These are phyloP conservation scores for Aspergillus heteromorphus DNA, from an alignment of 495 filamentous ascomycete genomes.

Conservation along the genomic window DNA sequence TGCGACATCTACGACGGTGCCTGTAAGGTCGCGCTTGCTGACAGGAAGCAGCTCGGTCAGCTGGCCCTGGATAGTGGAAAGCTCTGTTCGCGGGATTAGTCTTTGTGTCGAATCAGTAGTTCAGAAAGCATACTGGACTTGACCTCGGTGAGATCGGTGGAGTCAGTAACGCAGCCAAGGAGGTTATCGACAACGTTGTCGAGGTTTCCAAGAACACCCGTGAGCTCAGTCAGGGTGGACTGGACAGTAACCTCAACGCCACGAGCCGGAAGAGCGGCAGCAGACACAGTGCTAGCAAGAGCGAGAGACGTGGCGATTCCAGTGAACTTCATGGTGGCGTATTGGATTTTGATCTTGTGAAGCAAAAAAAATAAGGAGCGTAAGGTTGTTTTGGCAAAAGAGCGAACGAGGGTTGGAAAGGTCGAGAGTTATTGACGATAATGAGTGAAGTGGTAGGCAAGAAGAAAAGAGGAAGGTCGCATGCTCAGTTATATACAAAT, in stretches of 20 bases:
- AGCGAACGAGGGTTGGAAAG: slow-evolving; percentile 21
- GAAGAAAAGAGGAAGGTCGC: slow-evolving; percentile 1
- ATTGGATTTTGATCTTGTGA: slow-evolving; percentile 3
- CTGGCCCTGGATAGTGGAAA: slow-evolving; percentile 1
- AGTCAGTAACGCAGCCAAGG: slow-evolving; percentile 1
- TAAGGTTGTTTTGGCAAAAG: neutral
- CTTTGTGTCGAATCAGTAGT: slow-evolving; percentile 2
- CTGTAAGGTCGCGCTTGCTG: slow-evolving; percentile 10
- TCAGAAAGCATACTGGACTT: neutral
- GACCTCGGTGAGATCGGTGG: neutral
- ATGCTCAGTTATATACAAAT: slow-evolving; percentile 22
- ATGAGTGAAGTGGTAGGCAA: slow-evolving; percentile 20
- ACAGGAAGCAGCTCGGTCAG: neutral
- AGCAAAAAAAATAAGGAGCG: slow-evolving; percentile 4
- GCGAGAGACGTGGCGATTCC: slow-evolving; percentile 25
- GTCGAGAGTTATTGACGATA: slow-evolving; percentile 4
- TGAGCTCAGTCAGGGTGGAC: slow-evolving; percentile 6
- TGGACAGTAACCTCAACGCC: slow-evolving; percentile 5
- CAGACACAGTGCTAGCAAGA: slow-evolving; percentile 20
- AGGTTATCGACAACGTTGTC: slow-evolving; percentile 4
- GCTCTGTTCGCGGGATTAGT: slow-evolving; percentile 1
- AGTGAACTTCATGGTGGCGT: slow-evolving; percentile 38
- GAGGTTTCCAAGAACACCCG: slow-evolving; percentile 10
- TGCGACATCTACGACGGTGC: slow-evolving; percentile 6
- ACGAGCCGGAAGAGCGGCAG: slow-evolving; percentile 16